phyloP scores from a whole-genome alignment of 2,329 filamentous ascomycete species.

The Magnaporthales sp. region DNA sequence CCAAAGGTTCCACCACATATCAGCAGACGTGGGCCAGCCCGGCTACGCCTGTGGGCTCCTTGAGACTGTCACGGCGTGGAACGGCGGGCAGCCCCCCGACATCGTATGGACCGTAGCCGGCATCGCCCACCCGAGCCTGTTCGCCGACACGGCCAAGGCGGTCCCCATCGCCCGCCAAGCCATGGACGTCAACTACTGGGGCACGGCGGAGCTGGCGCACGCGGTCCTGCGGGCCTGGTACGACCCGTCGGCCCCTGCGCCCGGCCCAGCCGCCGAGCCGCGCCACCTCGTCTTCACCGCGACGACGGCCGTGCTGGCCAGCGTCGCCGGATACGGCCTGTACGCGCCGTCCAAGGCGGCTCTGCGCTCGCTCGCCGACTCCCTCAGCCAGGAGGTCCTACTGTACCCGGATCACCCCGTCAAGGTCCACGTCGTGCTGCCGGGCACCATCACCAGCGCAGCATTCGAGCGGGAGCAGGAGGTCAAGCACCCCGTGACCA shows the following conservation, averaged over 20 bases:
- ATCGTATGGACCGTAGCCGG: slow-evolving; percentile 90
- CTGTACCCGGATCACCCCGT: slow-evolving; percentile 69
- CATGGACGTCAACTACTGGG: slow-evolving; percentile 92
- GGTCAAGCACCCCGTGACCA: slow-evolving; percentile 73
- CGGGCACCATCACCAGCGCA: slow-evolving; percentile 72
- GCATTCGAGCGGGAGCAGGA: slow-evolving; percentile 68
- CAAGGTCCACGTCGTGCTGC: slow-evolving; percentile 72
- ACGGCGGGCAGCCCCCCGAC: slow-evolving; percentile 63
- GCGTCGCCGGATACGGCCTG: slow-evolving; percentile 71
- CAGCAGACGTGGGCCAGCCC: slow-evolving; percentile 68
- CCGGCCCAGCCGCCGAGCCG: slow-evolving; percentile 38
- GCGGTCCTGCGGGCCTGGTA: slow-evolving; percentile 66
- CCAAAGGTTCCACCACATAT: slow-evolving; percentile 78
- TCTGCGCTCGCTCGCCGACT: slow-evolving; percentile 74
- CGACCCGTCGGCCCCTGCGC: slow-evolving; percentile 29
- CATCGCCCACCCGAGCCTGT: slow-evolving; percentile 63
- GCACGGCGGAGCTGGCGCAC: slow-evolving; percentile 77
- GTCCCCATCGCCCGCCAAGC: slow-evolving; percentile 60
- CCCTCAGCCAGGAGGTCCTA: slow-evolving; percentile 72
- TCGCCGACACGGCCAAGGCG: slow-evolving; percentile 67
- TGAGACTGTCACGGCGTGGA: slow-evolving; percentile 68
- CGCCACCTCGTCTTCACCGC: slow-evolving; percentile 85
- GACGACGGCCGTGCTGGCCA: slow-evolving; percentile 65
- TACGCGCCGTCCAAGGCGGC: slow-evolving; percentile 85
- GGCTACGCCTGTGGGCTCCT: slow-evolving; percentile 64